Percentiles rank a stretch among this genome's conserved stretches.
These are phyloP conservation scores for Vitis riparia DNA, from an alignment of 164 flowering plant species.

Conservation along the genomic window DNA sequence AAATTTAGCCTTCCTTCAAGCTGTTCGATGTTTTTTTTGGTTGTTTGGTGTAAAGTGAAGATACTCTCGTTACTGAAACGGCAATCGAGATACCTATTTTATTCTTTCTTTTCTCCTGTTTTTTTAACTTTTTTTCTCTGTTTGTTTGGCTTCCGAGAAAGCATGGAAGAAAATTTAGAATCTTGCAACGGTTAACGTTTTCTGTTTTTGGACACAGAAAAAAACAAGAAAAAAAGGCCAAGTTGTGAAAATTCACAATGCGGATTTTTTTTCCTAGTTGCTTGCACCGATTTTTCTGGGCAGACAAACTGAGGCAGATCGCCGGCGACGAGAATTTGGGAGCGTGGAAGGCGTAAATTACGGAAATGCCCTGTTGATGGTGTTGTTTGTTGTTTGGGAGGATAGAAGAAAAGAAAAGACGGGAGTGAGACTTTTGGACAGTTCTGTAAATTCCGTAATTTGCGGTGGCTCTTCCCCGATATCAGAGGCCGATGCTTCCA, in stretches of 20 bases:
- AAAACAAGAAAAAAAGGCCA: not conserved
- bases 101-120: not conserved
- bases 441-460: not conserved
- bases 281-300: not conserved
- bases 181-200: not conserved
- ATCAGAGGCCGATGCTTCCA: not conserved
- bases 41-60: not conserved
- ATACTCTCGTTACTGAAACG: not conserved
- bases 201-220: not conserved
- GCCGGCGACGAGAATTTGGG: not conserved
- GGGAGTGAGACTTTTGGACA: not conserved
- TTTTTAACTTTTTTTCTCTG: not conserved
- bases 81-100: not conserved
- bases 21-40: not conserved
- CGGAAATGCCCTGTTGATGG: not conserved
- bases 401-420: not conserved
- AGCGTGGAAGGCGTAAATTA: not conserved
- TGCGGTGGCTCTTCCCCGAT: conserved; percentile 1
- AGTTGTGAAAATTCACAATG: too few species aligned
- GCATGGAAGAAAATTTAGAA: not conserved
- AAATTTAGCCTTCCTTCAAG: not conserved
- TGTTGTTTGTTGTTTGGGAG: not conserved
- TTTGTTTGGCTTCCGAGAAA: conserved; percentile 6
- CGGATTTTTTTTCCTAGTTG: not conserved
- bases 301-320: not conserved